Base-by-base conservation (phyloP, 305 asterid species). In the Fraxinus nigra region DNA sequence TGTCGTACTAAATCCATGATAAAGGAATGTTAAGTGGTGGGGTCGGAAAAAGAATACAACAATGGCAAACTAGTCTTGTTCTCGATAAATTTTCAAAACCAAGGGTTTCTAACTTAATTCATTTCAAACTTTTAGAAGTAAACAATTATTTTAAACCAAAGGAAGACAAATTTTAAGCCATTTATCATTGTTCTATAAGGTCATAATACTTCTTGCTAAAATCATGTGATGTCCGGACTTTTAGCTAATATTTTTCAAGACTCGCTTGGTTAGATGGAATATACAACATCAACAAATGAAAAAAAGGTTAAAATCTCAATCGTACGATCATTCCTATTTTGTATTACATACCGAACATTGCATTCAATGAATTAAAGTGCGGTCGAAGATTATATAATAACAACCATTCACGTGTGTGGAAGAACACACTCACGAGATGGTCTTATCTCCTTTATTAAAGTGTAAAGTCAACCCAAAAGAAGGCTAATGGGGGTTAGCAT, bases 391-490 rank as follows among this genome's bases (percentile, higher is more conserved):
- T 56, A 5, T 16, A 9, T 40, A 9, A 43, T 43, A 43, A 10
- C 51, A 3, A 10, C 51, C 26, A 28, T 33, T 78, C 75, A 77
- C 78, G 67, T 69, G 43, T 77, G 30, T 80, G 77, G 70, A 79
- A 76, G 51, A 70, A 33, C 73, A 76, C 54, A 22, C 70, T 37
- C 72, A 63, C 37, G 65, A 65, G 28, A 81, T 2, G 73, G 40
- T 20, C 69, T 76, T 63, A 80, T 43, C 51, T 48, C 7, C 61
- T 77, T 20, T 70, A 59, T 65, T 30, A 69, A 48, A 24, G 22
- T 5, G 61, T 76, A 74, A 74, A 80, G 86, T 86, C 84, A 83
- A 85, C 79, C 67, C 22, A 78, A 83, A 83, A 73, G 20, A 46
- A 70, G 48, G 77, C 18, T 67, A 35, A 40, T 54, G 34, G 28